Conservation (phyloP, 345 rosid species). For the Eucalyptus cloeziana region DNA sequence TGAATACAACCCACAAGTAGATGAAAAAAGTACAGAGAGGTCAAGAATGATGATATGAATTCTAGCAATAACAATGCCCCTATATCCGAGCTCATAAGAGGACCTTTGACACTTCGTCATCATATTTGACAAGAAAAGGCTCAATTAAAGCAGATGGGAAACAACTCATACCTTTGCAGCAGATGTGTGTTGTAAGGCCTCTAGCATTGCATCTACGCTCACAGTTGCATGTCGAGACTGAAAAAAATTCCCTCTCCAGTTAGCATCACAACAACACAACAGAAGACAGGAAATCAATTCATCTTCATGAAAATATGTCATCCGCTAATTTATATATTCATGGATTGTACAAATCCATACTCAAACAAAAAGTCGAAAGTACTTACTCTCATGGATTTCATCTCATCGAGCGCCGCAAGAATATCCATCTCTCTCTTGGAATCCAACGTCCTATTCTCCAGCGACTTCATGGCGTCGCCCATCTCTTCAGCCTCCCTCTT, state of each 20-base stretch:
- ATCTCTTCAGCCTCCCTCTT: slow-evolving; percentile 77
- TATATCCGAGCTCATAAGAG: neutral
- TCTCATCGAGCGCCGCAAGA: slow-evolving; percentile 85
- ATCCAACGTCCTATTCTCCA: slow-evolving; percentile 86
- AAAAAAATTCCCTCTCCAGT: neutral
- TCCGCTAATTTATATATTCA: neutral
- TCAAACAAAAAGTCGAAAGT: neutral
- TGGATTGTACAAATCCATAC: neutral
- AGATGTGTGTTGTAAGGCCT: slow-evolving; percentile 70
- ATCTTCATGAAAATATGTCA: neutral
- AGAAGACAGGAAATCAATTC: neutral
- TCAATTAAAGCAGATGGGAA: neutral
- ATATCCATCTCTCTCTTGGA: slow-evolving; percentile 96
- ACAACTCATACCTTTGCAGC: slow-evolving; percentile 36
- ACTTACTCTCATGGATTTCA: slow-evolving; percentile 74
- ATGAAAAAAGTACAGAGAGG: neutral
- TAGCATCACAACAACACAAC: neutral
- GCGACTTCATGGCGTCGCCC: slow-evolving; percentile 94
- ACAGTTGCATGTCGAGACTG: slow-evolving; percentile 93
- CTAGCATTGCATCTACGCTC: slow-evolving; percentile 88
- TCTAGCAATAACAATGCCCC: neutral
- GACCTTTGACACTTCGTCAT: neutral
- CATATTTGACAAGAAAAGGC: neutral
- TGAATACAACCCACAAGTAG: neutral
- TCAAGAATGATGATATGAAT: neutral